Base-by-base conservation (phyloP, 208 protist species). In the Phytomonas sp. region DNA sequence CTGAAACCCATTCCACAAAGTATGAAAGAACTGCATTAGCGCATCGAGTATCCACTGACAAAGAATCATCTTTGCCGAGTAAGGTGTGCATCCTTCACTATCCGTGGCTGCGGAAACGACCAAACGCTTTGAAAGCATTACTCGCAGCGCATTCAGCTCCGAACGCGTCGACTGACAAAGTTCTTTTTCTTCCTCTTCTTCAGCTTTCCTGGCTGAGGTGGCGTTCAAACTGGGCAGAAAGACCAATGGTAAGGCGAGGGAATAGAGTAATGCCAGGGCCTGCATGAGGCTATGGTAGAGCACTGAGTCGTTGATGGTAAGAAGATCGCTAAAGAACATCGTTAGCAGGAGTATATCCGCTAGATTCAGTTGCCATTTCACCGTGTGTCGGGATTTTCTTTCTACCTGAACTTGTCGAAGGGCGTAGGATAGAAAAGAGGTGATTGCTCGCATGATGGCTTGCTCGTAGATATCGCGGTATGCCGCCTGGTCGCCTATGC, bases 281-380 rank as follows among this genome's bases (percentile, higher is more conserved):
- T 69, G 64, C 14, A 75, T 78, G 45, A 83, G 75, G 70, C 66
- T 45, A 0, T 32, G 29, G 60, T 87, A 84, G 8, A 80, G 33
- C 0, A 34, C 12, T 0, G 32, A n/a, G 12, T 86, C 69, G 1
- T 74, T 73, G 0, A 81, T 77, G 8, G 82, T 88, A 26, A 79
- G 81, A 4, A 87, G 71, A 34, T 91, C 86, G 69, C 83, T 82
- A 36, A 91, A 74, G 59, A 91, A 88, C 71, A 91, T 77, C n/a
- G 76, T 68, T 6, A 88, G 45, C 29, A 87, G 72, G 63, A 88
- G 75, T 42, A 78, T 76, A 65, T 86, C 86, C 12, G 87, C 86
- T 5, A 37, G 34, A 37, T 37, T 37, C 34, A 37, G 8, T 37
- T 37, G 34, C 34, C 34, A 37, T 8, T 8, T 37, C 5, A 37